phyloP scores from a whole-genome alignment of 2,329 filamentous ascomycete genomes.

The Aspergillus vadensis region DNA sequence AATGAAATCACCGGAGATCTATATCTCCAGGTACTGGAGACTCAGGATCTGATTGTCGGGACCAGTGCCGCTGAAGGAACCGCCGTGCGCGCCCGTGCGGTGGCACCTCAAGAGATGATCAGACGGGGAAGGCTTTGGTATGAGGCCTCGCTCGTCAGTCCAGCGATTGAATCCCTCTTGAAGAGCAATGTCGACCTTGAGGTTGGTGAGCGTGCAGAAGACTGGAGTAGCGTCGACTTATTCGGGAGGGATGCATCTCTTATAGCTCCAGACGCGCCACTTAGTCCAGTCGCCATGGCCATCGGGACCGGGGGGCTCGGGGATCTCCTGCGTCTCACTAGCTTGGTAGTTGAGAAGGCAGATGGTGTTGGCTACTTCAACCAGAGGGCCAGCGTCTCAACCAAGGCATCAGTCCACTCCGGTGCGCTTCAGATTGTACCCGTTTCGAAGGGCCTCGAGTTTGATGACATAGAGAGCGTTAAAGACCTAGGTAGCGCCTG shows the following conservation, averaged over 20 bases:
- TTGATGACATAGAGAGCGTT: conserved; percentile 24
- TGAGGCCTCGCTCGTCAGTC: conserved; percentile 42
- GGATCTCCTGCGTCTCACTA: conserved; percentile 33
- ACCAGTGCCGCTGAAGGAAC: conserved; percentile 23
- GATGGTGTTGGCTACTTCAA: conserved; percentile 41
- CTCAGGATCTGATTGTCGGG: conserved; percentile 39
- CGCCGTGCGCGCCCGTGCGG: conserved; percentile 32
- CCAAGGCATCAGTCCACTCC: background rate
- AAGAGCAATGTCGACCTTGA: conserved; percentile 35
- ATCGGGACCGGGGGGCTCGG: conserved; percentile 26
- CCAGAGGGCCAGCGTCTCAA: conserved; percentile 9
- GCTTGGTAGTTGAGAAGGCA: conserved; percentile 36
- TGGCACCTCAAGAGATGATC: conserved; percentile 32
- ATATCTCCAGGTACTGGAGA: conserved; percentile 41
- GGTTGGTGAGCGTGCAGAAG: conserved; percentile 36
- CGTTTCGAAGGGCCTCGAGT: conserved; percentile 10
- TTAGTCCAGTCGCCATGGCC: conserved; percentile 23
- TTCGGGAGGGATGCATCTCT: conserved; percentile 30
- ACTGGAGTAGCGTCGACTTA: conserved; percentile 34
- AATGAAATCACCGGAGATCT: conserved; percentile 22
- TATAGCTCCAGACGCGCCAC: background rate
- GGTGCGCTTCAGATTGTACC: background rate
- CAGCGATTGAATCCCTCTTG: conserved; percentile 37
- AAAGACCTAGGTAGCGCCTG: conserved; percentile 24
- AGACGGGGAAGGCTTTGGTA: conserved; percentile 40